A percentile compares a stretch with the other conserved stretches of the same genome.
Evolutionary conservation across 768 basidiomycete genomes (phyloP).

Genomic region (Leccinum ochraceum): DNA sequence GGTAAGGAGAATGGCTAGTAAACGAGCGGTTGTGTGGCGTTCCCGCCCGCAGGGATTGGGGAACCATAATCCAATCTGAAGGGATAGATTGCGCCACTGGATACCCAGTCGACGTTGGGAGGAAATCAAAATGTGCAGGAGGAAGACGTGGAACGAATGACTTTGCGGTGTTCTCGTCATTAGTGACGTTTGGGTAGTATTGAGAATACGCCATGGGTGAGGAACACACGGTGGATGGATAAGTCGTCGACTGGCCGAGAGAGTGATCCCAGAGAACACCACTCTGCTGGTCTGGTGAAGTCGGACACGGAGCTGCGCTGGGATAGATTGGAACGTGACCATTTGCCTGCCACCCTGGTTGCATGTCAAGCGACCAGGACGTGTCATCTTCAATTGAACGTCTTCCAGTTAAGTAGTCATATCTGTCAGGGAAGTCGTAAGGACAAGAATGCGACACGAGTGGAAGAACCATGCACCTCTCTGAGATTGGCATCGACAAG

Average conservation of each 20-base stretch:
- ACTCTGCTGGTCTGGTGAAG: background rate
- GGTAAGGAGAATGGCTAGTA: background rate
- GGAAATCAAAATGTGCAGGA: no score
- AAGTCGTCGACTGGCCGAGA: background rate
- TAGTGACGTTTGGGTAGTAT: background rate
- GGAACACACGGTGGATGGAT: no score
- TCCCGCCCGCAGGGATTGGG: rapidly evolving
- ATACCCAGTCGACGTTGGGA: background rate
- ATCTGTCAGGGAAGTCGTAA: background rate
- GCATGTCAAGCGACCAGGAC: background rate
- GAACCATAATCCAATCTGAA: no score
- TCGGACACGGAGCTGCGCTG: background rate
- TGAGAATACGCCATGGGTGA: background rate
- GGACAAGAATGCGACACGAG: no score
- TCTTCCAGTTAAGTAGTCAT: background rate
- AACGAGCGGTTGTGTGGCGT: background rate
- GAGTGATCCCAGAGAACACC: background rate
- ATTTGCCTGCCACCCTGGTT: background rate
- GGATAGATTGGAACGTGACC: background rate
- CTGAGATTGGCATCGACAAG: background rate
- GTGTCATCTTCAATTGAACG: background rate
- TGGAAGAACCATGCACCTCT: background rate
- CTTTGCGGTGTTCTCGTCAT: background rate
- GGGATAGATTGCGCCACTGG: no score
- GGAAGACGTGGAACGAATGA: background rate